Evolutionary conservation across 2,329 filamentous ascomycete genomes (phyloP).

Genomic region (Botrytis sinoallii): DNA sequence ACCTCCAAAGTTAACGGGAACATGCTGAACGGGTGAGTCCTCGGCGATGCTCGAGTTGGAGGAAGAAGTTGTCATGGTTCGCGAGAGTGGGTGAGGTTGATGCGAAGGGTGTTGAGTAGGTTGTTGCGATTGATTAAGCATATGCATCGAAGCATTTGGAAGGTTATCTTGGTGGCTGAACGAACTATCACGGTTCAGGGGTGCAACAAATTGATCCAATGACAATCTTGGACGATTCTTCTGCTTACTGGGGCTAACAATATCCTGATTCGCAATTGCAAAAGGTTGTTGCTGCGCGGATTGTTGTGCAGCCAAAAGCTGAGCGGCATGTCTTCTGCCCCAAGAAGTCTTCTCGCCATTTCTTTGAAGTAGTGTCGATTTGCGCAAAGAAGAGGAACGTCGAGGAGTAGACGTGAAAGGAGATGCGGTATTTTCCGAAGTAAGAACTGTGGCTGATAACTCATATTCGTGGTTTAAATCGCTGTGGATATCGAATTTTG

Average conservation of each 20-base stretch:
- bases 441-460: slow-evolving; percentile 42
- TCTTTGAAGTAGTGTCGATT: slow-evolving; percentile 84
- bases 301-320: slow-evolving; percentile 38
- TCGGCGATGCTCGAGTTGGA: slow-evolving; percentile 75
- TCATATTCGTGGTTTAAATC: slow-evolving; percentile 53
- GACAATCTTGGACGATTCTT: slow-evolving; percentile 69
- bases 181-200: slow-evolving; percentile 60
- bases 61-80: slow-evolving; percentile 82
- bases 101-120: slow-evolving; percentile 36
- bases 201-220: slow-evolving; percentile 72
- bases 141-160: slow-evolving; percentile 53
- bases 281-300: slow-evolving; percentile 29
- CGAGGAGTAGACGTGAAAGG: slow-evolving; percentile 54
- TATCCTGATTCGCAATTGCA: slow-evolving; percentile 42
- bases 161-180: slow-evolving; percentile 56
- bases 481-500: slow-evolving; percentile 52
- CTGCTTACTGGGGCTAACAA: slow-evolving; percentile 54
- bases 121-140: slow-evolving; percentile 39
- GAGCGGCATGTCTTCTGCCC: slow-evolving; percentile 57
- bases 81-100: slow-evolving; percentile 78
- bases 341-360: slow-evolving; percentile 65
- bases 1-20: slow-evolving; percentile 53
- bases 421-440: slow-evolving; percentile 33
- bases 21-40: slow-evolving; percentile 62
- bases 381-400: slow-evolving; percentile 73